Evolutionary conservation across 192 early-diverging fungal species (phyloP).

Genomic region (Chytriomyces hyalinus): DNA sequence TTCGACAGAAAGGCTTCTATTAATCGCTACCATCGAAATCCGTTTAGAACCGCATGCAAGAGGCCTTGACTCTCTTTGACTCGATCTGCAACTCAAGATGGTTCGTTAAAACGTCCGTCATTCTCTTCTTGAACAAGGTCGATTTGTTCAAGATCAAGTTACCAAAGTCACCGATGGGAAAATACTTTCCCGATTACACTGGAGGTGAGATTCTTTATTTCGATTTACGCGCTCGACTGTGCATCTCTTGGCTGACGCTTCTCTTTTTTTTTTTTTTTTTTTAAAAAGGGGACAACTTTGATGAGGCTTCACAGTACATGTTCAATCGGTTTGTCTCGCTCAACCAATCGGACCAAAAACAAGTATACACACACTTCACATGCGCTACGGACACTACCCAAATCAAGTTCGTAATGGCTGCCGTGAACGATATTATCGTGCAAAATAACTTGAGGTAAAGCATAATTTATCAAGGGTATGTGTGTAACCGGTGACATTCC

Average conservation of each 20-base stretch:
- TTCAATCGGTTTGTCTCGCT: slow-evolving; percentile 53
- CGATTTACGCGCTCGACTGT: background rate
- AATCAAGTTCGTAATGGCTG: slow-evolving; percentile 65
- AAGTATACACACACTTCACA: slow-evolving; percentile 67
- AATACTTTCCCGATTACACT: slow-evolving; percentile 89
- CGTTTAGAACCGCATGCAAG: slow-evolving; percentile 87
- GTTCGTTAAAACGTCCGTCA: slow-evolving; percentile 96
- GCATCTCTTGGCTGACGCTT: too few species aligned
- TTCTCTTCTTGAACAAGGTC: slow-evolving; percentile 98
- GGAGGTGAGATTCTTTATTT: slow-evolving; percentile 38
- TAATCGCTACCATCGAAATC: background rate
- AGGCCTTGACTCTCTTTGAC: slow-evolving; percentile 94
- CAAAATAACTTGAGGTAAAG: slow-evolving; percentile 46
- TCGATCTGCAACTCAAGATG: slow-evolving; percentile 97
- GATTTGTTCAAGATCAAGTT: slow-evolving; percentile 95
- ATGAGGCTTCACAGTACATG: slow-evolving; percentile 55
- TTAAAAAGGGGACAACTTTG: slow-evolving; percentile 50
- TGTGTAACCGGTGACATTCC: slow-evolving; percentile 31
- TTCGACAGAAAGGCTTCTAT: too few species aligned
- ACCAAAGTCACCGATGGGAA: slow-evolving; percentile 75
- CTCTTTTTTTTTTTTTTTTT: slow-evolving; percentile 2
- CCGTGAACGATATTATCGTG: slow-evolving; percentile 64
- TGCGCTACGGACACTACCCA: slow-evolving; percentile 68
- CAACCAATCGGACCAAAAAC: slow-evolving; percentile 57
- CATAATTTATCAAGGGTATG: background rate